phyloP scores from a whole-genome alignment of 371 early-diverging fungal species.

The Rhizopus microsporus region DNA sequence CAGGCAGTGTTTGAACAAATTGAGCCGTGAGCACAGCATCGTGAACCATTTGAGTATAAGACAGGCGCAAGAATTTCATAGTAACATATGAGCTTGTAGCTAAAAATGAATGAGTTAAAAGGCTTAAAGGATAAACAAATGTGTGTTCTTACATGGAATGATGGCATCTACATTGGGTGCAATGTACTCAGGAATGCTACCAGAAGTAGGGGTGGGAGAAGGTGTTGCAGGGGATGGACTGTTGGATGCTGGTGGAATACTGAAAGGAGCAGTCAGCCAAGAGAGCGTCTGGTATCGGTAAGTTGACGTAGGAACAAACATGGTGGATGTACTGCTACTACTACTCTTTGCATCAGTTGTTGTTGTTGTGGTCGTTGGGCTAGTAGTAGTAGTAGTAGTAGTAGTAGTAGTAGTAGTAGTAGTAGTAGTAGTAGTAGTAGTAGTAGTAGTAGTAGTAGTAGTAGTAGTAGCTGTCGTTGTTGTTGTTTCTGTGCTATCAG shows the following conservation, averaged over 20 bases:
- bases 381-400: neutral
- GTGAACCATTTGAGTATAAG: conserved; percentile 46
- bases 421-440: conserved; percentile 2
- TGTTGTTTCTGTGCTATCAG: neutral
- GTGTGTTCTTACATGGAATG: conserved; percentile 33
- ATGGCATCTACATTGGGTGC: conserved; percentile 50
- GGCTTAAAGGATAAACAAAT: neutral
- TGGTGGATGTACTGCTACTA: neutral
- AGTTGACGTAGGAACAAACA: conserved; percentile 27
- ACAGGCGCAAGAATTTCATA: conserved; percentile 47
- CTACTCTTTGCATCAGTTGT: conserved; percentile 1
- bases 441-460: conserved; percentile 3
- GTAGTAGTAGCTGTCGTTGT: conserved; percentile 3
- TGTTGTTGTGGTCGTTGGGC: conserved; percentile 3
- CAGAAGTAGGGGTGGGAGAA: neutral
- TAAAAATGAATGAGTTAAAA: conserved; percentile 8
- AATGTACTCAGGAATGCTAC: conserved; percentile 41
- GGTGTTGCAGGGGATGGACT: conserved; percentile 3
- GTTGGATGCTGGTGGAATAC: conserved; percentile 5
- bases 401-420: neutral
- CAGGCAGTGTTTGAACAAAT: conserved; percentile 46
- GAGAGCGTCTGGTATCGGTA: conserved; percentile 33
- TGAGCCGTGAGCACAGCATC: conserved; percentile 49
- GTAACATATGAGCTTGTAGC: conserved; percentile 33
- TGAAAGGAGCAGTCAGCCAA: conserved; percentile 20